These are phyloP conservation scores for Polygonum maritimum DNA, from an alignment of 148 eudicot genomes.

Conservation along the genomic window DNA sequence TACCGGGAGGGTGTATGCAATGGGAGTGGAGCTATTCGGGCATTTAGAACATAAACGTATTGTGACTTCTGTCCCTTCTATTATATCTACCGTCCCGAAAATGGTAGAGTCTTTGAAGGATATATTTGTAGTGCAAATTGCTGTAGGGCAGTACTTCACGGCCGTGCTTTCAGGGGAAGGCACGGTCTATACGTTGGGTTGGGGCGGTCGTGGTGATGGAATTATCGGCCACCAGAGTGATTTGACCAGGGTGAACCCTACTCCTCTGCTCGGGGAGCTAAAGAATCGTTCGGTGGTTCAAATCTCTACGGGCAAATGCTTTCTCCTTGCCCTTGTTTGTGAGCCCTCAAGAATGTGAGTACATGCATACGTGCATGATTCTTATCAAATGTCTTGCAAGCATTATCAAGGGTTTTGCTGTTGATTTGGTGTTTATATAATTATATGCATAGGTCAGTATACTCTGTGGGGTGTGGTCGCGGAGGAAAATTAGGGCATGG, in stretches of 20 bases:
- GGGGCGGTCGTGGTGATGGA: slow-evolving; percentile 88
- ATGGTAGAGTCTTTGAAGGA: slow-evolving; percentile 71
- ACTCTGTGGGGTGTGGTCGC: slow-evolving; percentile 91
- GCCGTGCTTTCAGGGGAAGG: slow-evolving; percentile 94
- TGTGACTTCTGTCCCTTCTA: too few species aligned
- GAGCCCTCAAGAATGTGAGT: slow-evolving; percentile 90
- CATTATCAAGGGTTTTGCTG: neutral
- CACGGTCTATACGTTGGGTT: slow-evolving; percentile 74
- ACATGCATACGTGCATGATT: neutral
- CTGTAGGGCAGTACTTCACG: slow-evolving; percentile 82
- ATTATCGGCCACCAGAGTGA: slow-evolving; percentile 80
- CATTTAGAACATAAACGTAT: slow-evolving; percentile 37
- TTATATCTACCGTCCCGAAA: slow-evolving; percentile 43
- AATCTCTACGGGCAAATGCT: slow-evolving; percentile 89
- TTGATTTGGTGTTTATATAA: too few species aligned
- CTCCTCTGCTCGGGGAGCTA: slow-evolving; percentile 69
- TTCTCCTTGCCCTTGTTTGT: slow-evolving; percentile 87
- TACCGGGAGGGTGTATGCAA: slow-evolving; percentile 66
- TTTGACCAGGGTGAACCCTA: slow-evolving; percentile 51
- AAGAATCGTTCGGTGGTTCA: slow-evolving; percentile 78
- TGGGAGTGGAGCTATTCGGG: slow-evolving; percentile 83
- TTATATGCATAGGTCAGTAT: slow-evolving; percentile 61
- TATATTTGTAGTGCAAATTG: slow-evolving; percentile 93
- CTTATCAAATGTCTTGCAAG: neutral
- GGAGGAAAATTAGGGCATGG: slow-evolving; percentile 99